These are phyloP conservation scores for Alternaria rosae DNA, from an alignment of 2,329 filamentous ascomycete genomes.

Conservation along the genomic window DNA sequence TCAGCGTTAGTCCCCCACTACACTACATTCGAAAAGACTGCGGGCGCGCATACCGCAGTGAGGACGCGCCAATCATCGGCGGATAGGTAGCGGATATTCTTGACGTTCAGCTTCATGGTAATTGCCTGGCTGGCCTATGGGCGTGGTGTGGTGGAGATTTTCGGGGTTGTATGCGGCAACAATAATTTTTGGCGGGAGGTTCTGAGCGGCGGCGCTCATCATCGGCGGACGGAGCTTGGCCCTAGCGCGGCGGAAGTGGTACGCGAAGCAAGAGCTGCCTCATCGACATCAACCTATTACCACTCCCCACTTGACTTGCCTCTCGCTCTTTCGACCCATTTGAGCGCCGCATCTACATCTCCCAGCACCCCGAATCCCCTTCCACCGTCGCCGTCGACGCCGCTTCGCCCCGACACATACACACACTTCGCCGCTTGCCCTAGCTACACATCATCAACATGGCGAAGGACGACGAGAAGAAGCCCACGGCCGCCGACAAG, in stretches of 20 bases:
- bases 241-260: slow-evolving; percentile 25
- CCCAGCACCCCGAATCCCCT: not conserved
- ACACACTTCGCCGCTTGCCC: slow-evolving; percentile 44
- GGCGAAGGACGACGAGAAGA: slow-evolving; percentile 91
- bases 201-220: slow-evolving; percentile 14
- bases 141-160: slow-evolving; percentile 9
- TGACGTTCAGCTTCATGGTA: slow-evolving; percentile 92
- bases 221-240: slow-evolving; percentile 36
- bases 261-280: slow-evolving; percentile 39
- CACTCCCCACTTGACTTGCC: slow-evolving; percentile 19
- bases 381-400: slow-evolving; percentile 15
- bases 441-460: slow-evolving; percentile 62
- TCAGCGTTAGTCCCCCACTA: slow-evolving; percentile 48
- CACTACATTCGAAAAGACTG: slow-evolving; percentile 28
- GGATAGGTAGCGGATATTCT: slow-evolving; percentile 89
- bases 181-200: slow-evolving; percentile 34
- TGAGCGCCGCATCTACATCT: slow-evolving; percentile 8
- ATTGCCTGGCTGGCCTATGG: slow-evolving; percentile 1
- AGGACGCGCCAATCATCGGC: slow-evolving; percentile 95
- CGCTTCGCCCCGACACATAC: slow-evolving; percentile 18
- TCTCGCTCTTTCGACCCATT: slow-evolving; percentile 19
- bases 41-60: slow-evolving; percentile 70
- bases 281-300: slow-evolving; percentile 38
- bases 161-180: slow-evolving; percentile 7
- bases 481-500: slow-evolving; percentile 85